Evolutionary conservation across 306 rosid genomes (phyloP), one percentile per base, ranked within the genome.

Genomic region (Quercus robur): DNA sequence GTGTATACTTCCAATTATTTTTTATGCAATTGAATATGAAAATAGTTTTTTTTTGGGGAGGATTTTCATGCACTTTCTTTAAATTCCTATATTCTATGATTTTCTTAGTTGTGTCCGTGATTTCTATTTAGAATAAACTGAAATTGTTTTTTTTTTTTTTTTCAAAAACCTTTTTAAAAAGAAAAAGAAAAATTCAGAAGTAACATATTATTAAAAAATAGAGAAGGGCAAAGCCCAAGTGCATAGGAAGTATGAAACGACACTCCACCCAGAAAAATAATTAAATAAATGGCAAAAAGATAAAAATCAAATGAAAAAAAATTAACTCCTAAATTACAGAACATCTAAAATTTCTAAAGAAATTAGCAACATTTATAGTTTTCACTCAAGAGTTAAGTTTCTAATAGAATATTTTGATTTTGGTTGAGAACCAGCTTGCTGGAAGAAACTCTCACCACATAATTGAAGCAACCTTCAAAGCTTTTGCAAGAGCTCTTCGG

Each of bases 381-480:
- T 81, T 52, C 55, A 54, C 71, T 81, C 76, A 81, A 2, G 57
- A 54, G 52, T 62, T 66, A 12, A 25, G 77, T 52, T 78, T 61
- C 44, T 84, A 44, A 71, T 75, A 52, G 20, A 57, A 61, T 58
- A 46, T 46, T 74, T 26, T 67, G 66, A n/a, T 61, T 79, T 86
- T 81, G 62, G 71, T 74, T 85, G 82, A 56, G 33, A 58, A 63
- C n/a, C 90, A 93, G 97, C 95, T 95, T 79, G 87, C 96, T 51
- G 98, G 98, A 78, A 87, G 73, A 78, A 95, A 95, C 81, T 93
- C 99, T 64, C 99, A 95, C 87, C 99, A 95, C 88, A 91, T 95
- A 59, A 88, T 93, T 70, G 98, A 95, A 83, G 99, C 99, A 74
- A 93, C 99, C 64, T 95, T 93, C 86, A 95, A 95, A 87, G 99